Conservation (phyloP, 148 eudicot species). For the Camellia japonica region DNA sequence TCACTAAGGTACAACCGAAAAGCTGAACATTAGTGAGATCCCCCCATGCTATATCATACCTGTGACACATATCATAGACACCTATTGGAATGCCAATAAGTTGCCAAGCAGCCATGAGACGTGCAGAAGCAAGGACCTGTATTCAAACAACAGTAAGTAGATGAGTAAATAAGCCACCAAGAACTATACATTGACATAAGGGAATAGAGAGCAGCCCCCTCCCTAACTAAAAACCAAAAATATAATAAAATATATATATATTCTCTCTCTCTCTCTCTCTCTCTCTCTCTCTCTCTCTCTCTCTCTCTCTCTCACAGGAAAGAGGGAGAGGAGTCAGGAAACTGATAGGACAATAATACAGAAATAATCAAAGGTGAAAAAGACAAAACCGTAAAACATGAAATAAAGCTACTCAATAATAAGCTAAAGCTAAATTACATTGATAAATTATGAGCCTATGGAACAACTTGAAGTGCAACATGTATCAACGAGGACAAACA, state of each 20-base stretch:
- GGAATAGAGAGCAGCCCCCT: background rate
- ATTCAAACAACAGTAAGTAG: constrained; percentile 10
- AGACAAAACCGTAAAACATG: background rate
- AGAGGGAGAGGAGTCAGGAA: background rate
- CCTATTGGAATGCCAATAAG: constrained; percentile 98
- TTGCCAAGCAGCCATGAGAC: constrained; percentile 97
- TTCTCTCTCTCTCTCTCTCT: no score
- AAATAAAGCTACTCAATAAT: background rate
- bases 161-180: background rate
- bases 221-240: no score
- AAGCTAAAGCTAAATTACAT: background rate
- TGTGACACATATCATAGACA: constrained; percentile 93
- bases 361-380: background rate
- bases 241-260: no score
- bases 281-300: no score
- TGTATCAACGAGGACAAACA: background rate
- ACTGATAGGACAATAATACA: background rate
- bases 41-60: constrained; percentile 36
- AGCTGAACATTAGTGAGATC: background rate
- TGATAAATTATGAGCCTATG: background rate
- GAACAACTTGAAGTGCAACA: background rate
- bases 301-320: no score
- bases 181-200: background rate
- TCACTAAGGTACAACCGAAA: background rate
- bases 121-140: constrained; percentile 93